A percentile compares a stretch with the other conserved stretches of the same genome.
These are phyloP conservation scores for Carex cristatella DNA, from an alignment of 176 grass and related monocot species.

Conservation along the genomic window DNA sequence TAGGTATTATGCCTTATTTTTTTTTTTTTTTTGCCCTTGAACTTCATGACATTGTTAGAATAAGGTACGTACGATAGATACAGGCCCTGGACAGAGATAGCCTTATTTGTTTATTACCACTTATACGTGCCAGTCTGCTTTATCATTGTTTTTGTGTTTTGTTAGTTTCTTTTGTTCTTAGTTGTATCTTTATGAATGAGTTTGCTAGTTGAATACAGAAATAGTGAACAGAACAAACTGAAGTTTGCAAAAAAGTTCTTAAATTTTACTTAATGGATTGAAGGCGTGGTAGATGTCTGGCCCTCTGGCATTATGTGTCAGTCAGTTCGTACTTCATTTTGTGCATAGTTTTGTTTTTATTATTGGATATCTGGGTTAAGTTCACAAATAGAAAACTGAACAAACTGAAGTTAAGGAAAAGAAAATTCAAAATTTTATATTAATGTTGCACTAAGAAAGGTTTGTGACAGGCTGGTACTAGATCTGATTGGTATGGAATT, in stretches of 20 bases:
- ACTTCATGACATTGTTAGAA: not conserved
- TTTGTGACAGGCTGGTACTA: not conserved
- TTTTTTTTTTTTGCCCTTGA: not conserved
- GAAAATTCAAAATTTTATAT: not conserved
- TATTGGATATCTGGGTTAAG: not conserved
- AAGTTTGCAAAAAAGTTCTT: not conserved
- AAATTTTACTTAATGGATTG: not conserved
- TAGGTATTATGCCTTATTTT: not conserved
- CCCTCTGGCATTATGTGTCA: not conserved
- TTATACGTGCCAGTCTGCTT: not conserved
- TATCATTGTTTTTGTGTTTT: not conserved
- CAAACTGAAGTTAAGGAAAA: not conserved
- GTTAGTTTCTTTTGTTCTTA: not conserved
- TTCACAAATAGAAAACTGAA: not conserved
- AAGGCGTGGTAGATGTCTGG: not conserved
- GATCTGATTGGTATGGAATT: not conserved
- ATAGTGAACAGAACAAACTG: not conserved
- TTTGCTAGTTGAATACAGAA: not conserved
- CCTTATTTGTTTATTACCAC: not conserved
- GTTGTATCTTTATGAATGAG: not conserved
- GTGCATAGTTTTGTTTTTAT: not conserved
- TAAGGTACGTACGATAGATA: not conserved
- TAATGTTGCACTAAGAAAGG: not conserved
- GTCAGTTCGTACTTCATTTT: not conserved
- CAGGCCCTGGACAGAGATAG: not conserved